A percentile compares a stretch with the other conserved stretches of the same genome.
phyloP scores from a whole-genome alignment of 495 filamentous ascomycete genomes.

The Apodospora peruviana region DNA sequence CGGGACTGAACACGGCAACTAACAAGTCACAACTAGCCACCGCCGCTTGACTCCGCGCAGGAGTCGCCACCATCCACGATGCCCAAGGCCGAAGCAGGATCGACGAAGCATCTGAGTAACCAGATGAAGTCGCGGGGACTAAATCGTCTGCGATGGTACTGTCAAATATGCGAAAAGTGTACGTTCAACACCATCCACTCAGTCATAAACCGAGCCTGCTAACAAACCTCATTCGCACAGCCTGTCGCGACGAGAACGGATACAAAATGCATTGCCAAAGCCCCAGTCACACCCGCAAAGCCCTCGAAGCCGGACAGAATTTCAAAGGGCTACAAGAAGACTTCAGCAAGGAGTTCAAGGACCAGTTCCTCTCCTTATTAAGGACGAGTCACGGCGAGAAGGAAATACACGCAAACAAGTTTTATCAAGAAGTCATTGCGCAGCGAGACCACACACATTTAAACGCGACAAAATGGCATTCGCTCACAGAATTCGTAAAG shows the following conservation, averaged over 20 bases:
- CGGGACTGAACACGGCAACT: no score
- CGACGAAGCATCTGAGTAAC: conserved; percentile 79
- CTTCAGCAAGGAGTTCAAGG: conserved; percentile 70
- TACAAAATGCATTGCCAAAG: conserved; percentile 77
- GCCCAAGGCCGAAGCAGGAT: conserved; percentile 87
- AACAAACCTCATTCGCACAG: neutral
- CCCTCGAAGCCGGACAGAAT: conserved; percentile 80
- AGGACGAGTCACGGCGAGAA: conserved; percentile 82
- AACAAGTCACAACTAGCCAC: no score
- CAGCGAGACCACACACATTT: conserved; percentile 85
- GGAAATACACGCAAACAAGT: conserved; percentile 75
- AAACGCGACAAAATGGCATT: conserved; percentile 83
- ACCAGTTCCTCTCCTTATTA: conserved; percentile 71
- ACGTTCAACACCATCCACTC: neutral
- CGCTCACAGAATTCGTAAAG: conserved; percentile 83
- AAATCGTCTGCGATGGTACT: conserved; percentile 57
- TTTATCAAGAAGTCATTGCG: conserved; percentile 84
- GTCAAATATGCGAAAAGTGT: conserved; percentile 57
- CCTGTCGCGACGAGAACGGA: conserved; percentile 62
- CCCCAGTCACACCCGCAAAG: conserved; percentile 79
- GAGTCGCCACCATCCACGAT: conserved; percentile 49
- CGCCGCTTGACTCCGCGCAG: neutral
- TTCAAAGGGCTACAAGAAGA: conserved; percentile 67
- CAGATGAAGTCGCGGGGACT: conserved; percentile 87
- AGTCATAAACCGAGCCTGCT: neutral